Base-by-base conservation (phyloP, 306 rosid species). In the Corylus avellana region DNA sequence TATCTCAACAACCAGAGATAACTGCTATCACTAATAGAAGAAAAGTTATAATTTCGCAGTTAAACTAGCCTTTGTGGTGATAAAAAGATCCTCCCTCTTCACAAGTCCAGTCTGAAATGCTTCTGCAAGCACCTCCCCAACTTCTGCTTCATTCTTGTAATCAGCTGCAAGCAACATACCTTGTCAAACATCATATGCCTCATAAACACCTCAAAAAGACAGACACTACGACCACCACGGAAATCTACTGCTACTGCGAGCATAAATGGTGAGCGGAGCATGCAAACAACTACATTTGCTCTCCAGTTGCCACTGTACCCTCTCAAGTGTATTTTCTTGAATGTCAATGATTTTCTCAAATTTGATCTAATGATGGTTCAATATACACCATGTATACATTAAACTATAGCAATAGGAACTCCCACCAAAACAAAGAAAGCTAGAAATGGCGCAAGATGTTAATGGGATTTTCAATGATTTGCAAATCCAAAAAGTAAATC, bases 1-100 rank as follows among this genome's bases (percentile, higher is more conserved):
- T 51, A 69, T 75, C 61, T 5, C 32, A 70, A 29, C 14, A 66
- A 77, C 0, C 8, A 57, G 62, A n/a, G 56, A n/a, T 7, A 29
- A 75, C 8, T 72, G 18, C 13, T 12, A 12, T 20, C 12, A 39
- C 49, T 8, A 81, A 53, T 55, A 61, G 80, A 81, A 49, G 13
- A 29, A 51, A 32, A 48, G 42, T 11, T 61, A 10, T 56, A 54
- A 29, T 20, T 70, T 73, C 17, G 64, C 27, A 70, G 62, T 48
- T 39, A 80, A 75, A 85, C 80, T 61, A 66, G 79, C 98, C 94
- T 94, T 94, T 35, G 98, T 85, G 77, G 96, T 92, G 10, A 94
- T 85, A 82, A 94, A 94, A 75, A 94, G 94, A 39, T 94, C 98
- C 68, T 94, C 98, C 75, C 98, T 90, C 87, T 90, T 90, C 35